phyloP scores from a whole-genome alignment of 139 green algal species.

The Coelastrella sp. region DNA sequence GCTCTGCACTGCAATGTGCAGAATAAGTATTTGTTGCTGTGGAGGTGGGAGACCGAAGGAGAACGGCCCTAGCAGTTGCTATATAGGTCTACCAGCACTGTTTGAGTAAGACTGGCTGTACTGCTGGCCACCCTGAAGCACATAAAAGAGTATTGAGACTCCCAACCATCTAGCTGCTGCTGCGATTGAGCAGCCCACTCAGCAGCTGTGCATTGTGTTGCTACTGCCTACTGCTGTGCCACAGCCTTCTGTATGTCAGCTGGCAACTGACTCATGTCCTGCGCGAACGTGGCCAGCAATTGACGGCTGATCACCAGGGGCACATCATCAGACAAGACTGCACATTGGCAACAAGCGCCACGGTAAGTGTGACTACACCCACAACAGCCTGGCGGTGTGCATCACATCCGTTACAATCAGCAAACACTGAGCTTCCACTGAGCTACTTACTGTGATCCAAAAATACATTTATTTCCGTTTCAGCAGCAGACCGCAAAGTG shows the following conservation, averaged over 20 bases:
- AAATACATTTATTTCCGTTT: constrained; percentile 63
- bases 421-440: no score
- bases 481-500: constrained; percentile 47
- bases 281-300: constrained; percentile 74
- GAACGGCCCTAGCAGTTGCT: no score
- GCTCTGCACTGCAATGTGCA: no score
- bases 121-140: no score
- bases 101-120: no score
- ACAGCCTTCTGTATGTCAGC: constrained; percentile 73
- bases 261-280: constrained; percentile 70
- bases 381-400: neutral
- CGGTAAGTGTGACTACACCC: neutral
- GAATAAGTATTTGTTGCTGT: no score
- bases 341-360: neutral
- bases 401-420: no score
- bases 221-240: constrained; percentile 62
- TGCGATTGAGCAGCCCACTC: neutral
- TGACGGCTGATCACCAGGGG: constrained; percentile 85
- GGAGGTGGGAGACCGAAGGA: no score
- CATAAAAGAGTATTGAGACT: no score
- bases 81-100: no score
- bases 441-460: constrained; percentile 76
- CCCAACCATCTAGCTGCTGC: no score
- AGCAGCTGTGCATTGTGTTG: constrained; percentile 8
- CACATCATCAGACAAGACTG: constrained; percentile 89